These are phyloP conservation scores for Breviolum minutum DNA, from an alignment of 73 alveolate species.

Conservation along the genomic window DNA sequence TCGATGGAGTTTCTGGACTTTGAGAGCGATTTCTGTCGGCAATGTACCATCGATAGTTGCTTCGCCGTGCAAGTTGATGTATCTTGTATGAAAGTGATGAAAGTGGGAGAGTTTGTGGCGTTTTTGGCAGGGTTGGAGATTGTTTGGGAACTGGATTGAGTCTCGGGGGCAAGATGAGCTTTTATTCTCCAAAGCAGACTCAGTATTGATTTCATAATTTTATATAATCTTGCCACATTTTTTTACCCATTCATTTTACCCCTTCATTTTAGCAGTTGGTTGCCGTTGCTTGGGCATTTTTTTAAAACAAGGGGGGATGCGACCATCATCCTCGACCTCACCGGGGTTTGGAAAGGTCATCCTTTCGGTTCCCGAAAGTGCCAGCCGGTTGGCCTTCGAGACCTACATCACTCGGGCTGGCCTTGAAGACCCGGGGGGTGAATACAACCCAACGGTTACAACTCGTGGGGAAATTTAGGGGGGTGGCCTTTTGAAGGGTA, in stretches of 20 bases:
- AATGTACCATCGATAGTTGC: not conserved
- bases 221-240: too few species aligned
- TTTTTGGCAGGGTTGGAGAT: too few species aligned
- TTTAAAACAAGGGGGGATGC: too few species aligned
- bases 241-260: not conserved
- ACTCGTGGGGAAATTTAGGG: too few species aligned
- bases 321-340: not conserved
- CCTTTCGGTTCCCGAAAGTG: constrained; percentile 27
- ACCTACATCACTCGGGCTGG: constrained; percentile 11
- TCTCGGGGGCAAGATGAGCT: too few species aligned
- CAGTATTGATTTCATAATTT: too few species aligned
- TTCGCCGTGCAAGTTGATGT: constrained; percentile 18
- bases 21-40: not conserved
- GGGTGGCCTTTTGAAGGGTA: too few species aligned
- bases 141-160: too few species aligned
- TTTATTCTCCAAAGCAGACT: too few species aligned
- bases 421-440: constrained; percentile 2
- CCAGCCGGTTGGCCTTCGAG: constrained; percentile 60
- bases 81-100: not conserved
- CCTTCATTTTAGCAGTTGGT: not conserved
- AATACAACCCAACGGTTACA: too few species aligned
- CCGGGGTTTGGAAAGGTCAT: not conserved
- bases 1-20: too few species aligned
- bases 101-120: too few species aligned
- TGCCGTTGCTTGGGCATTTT: not conserved